Percentiles rank a stretch among this genome's conserved stretches.
Evolutionary conservation across 2,329 filamentous ascomycete genomes (phyloP).

Genomic region (Allantophomopsis lycopodina): DNA sequence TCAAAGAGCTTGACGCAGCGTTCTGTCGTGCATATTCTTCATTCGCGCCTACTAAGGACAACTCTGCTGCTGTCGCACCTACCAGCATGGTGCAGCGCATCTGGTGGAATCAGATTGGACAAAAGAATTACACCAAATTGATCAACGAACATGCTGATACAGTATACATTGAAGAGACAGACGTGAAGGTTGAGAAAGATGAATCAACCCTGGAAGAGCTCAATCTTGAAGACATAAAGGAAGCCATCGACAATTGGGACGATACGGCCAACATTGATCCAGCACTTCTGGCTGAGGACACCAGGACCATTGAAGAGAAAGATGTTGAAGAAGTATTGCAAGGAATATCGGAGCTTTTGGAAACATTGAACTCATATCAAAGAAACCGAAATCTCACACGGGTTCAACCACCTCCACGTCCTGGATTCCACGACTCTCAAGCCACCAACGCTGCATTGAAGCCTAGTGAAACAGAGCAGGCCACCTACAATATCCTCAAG

Average conservation of each 20-base stretch:
- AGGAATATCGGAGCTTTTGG: constrained; percentile 62
- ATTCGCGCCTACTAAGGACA: constrained; percentile 65
- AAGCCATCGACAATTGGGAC: constrained; percentile 44
- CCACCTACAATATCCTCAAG: constrained; percentile 36
- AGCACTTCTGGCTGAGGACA: constrained; percentile 30
- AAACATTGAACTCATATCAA: constrained; percentile 67
- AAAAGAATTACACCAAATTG: constrained; percentile 49
- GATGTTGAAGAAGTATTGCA: constrained; percentile 56
- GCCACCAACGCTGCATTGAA: constrained; percentile 41
- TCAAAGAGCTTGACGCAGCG: constrained; percentile 57
- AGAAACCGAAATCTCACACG: constrained; percentile 58
- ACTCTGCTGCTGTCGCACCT: constrained; percentile 56
- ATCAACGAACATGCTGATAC: constrained; percentile 20
- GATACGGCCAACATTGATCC: constrained; percentile 39
- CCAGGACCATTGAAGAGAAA: constrained; percentile 39
- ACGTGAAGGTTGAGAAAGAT: constrained; percentile 4
- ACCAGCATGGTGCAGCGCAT: constrained; percentile 52
- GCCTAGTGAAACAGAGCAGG: constrained; percentile 42
- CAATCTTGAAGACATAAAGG: constrained; percentile 16
- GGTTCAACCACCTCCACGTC: constrained; percentile 46
- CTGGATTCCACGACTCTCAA: constrained; percentile 50
- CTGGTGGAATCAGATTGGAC: constrained; percentile 65
- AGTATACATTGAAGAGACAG: constrained; percentile 1
- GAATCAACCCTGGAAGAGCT: constrained; percentile 17
- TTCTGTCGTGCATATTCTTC: constrained; percentile 69